These are phyloP conservation scores for Lentinus brumalis DNA, from an alignment of 768 basidiomycete species.

Conservation along the genomic window DNA sequence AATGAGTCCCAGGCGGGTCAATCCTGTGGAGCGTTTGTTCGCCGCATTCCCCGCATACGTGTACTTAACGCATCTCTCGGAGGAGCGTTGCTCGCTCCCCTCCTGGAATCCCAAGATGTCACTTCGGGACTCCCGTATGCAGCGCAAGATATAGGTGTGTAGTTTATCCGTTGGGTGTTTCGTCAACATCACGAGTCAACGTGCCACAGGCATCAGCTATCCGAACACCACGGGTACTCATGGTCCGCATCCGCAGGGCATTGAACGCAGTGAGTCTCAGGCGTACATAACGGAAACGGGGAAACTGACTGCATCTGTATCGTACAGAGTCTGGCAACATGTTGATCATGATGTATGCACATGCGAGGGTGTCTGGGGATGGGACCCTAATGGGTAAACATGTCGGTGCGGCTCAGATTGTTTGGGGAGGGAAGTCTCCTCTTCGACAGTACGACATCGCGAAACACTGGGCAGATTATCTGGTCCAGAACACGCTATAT, in stretches of 20 bases:
- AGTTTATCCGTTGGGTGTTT: neutral
- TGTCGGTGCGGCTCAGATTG: neutral
- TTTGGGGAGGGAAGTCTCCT: neutral
- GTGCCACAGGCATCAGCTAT: conserved; percentile 6
- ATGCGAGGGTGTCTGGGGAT: conserved; percentile 33
- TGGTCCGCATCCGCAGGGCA: neutral
- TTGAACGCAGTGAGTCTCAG: conserved; percentile 22
- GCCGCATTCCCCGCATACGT: conserved; percentile 33
- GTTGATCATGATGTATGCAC: conserved; percentile 28
- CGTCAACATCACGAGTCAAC: too few species aligned
- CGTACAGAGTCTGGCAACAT: conserved; percentile 36
- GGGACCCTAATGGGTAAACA: conserved; percentile 21
- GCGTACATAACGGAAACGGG: too few species aligned
- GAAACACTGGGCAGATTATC: conserved; percentile 24
- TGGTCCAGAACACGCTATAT: conserved; percentile 19
- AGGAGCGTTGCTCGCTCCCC: conserved; percentile 28
- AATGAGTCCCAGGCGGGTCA: conserved; percentile 22
- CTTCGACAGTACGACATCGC: conserved; percentile 21
- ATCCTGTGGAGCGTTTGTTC: conserved; percentile 36
- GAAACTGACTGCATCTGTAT: too few species aligned
- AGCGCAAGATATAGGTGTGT: conserved; percentile 31
- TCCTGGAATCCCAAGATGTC: conserved; percentile 27
- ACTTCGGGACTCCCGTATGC: conserved; percentile 25
- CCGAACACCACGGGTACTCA: conserved; percentile 17
- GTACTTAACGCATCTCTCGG: conserved; percentile 34